Percentiles rank a stretch among this genome's conserved stretches.
Evolutionary conservation across 768 basidiomycete genomes (phyloP).

Genomic region (Leccinellum albellum): DNA sequence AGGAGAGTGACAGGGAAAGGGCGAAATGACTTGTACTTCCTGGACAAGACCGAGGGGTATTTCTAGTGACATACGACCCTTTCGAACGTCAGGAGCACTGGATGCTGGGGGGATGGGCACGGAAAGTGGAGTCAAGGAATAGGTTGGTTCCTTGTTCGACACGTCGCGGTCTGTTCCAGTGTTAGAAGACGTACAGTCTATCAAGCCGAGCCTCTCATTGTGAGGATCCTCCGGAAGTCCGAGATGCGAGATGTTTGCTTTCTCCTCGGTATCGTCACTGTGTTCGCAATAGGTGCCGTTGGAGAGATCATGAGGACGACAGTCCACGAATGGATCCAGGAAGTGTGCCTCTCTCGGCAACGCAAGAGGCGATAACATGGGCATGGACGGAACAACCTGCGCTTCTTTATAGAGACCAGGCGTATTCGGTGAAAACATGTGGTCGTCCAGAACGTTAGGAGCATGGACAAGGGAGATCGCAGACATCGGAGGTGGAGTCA

Average conservation of each 20-base stretch:
- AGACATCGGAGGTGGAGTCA: constrained; percentile 1
- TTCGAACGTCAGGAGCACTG: background rate
- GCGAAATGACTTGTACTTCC: background rate
- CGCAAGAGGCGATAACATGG: background rate
- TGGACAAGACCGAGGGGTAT: background rate
- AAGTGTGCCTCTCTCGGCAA: background rate
- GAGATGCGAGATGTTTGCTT: background rate
- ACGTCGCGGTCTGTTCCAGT: background rate
- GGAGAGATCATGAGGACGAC: background rate
- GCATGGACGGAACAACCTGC: background rate
- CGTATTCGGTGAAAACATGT: background rate
- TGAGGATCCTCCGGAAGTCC: background rate
- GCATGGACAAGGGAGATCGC: too few relatives aligned
- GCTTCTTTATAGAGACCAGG: background rate
- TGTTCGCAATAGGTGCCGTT: constrained; percentile 7
- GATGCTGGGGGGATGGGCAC: background rate
- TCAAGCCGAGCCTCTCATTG: background rate
- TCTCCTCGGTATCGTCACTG: background rate
- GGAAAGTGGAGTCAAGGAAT: constrained; percentile 6
- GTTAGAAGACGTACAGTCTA: background rate
- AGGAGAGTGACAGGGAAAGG: background rate
- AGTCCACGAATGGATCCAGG: constrained; percentile 8
- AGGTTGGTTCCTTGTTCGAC: constrained; percentile 4
- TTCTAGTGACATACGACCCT: background rate
- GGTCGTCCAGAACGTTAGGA: background rate